These are phyloP conservation scores for Arabidopsis arenosa DNA, from an alignment of 345 rosid species.

Conservation along the genomic window DNA sequence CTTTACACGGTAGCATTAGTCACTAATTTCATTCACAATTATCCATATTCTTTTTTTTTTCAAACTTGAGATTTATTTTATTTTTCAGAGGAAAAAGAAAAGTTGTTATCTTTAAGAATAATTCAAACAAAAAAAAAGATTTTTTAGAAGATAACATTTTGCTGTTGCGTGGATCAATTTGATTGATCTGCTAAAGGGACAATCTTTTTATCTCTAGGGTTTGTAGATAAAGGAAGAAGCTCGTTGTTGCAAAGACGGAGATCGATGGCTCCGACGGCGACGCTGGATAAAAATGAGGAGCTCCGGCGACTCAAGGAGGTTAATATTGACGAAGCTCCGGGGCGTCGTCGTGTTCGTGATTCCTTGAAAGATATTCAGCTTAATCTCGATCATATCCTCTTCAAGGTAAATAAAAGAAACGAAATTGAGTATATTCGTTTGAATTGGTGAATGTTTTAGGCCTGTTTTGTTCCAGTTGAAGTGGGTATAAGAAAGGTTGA, in stretches of 20 bases:
- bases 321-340: constrained; percentile 74
- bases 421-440: neutral
- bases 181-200: constrained; percentile 21
- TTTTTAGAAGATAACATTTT: constrained; percentile 6
- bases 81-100: neutral
- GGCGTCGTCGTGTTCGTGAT: constrained; percentile 77
- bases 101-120: neutral
- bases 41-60: constrained; percentile 18
- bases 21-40: constrained; percentile 28
- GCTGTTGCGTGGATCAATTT: constrained; percentile 18
- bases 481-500: constrained; percentile 32
- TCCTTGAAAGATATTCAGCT: constrained; percentile 78
- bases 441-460: neutral
- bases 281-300: constrained; percentile 55
- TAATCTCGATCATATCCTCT: constrained; percentile 77
- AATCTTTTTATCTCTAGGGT: constrained; percentile 30
- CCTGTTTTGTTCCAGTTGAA: neutral
- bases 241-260: constrained; percentile 36
- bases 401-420: constrained; percentile 55
- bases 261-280: constrained; percentile 51
- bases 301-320: constrained; percentile 62
- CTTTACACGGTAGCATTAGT: constrained; percentile 46
- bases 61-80: constrained; percentile 3
- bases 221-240: constrained; percentile 41
- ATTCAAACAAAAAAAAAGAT: neutral